A percentile compares a stretch with the other conserved stretches of the same genome.
Evolutionary conservation across 768 basidiomycete species (phyloP).

Genomic region (Chlorophyllum brunneum): DNA sequence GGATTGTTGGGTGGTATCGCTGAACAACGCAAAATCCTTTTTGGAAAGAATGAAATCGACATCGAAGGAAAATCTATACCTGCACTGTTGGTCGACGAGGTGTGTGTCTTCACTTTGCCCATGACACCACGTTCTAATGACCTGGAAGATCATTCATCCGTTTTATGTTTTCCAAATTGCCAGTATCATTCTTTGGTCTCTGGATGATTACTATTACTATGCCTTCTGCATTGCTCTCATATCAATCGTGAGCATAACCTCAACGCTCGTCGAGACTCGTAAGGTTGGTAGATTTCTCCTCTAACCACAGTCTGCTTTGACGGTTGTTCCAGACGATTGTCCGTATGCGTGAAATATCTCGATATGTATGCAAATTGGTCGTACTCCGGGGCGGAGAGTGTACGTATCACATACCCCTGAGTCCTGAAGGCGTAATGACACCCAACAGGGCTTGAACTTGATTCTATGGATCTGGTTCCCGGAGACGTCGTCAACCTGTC

Average conservation of each 20-base stretch:
- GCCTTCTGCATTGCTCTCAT: slow-evolving; percentile 96
- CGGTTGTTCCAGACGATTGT: slow-evolving; percentile 63
- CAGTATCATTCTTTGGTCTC: slow-evolving; percentile 88
- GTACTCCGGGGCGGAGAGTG: slow-evolving; percentile 70
- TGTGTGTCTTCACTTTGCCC: slow-evolving; percentile 23
- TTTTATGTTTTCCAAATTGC: slow-evolving; percentile 99
- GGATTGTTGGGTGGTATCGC: slow-evolving; percentile 57
- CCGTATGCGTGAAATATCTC: slow-evolving; percentile 95
- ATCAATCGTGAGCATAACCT: slow-evolving; percentile 75
- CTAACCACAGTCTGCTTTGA: slow-evolving; percentile 5
- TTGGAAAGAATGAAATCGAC: slow-evolving; percentile 85
- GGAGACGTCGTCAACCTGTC: slow-evolving; percentile 94
- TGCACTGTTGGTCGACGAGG: slow-evolving; percentile 85
- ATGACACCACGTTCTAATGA: slow-evolving; percentile 5
- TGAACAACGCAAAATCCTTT: slow-evolving; percentile 67
- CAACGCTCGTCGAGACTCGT: slow-evolving; percentile 89
- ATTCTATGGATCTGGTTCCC: slow-evolving; percentile 81
- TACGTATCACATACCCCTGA: slow-evolving; percentile 31
- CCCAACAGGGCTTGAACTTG: slow-evolving; percentile 57
- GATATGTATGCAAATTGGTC: slow-evolving; percentile 75
- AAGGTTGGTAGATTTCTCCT: slow-evolving; percentile 49
- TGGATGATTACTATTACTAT: slow-evolving; percentile 97
- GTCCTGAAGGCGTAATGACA: slow-evolving; percentile 3
- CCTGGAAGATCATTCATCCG: slow-evolving; percentile 77
- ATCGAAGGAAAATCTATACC: slow-evolving; percentile 82